Evolutionary conservation across 1,139 yeast genomes (phyloP).

Genomic region (Protomyces inundatus): DNA sequence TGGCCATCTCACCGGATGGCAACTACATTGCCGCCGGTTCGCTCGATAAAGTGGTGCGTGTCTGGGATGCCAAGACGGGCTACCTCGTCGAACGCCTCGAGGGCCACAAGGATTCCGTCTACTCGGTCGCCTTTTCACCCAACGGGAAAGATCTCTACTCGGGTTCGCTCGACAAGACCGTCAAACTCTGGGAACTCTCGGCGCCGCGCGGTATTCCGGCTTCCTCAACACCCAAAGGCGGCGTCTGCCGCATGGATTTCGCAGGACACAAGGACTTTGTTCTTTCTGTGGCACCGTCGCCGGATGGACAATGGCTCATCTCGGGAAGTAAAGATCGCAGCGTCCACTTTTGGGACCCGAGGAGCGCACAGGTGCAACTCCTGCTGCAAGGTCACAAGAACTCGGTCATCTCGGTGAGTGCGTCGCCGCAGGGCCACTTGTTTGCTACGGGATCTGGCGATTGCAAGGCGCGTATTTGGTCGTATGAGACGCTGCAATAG

Average conservation of each 20-base stretch:
- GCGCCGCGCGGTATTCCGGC: constrained; percentile 44
- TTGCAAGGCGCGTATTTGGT: constrained; percentile 94
- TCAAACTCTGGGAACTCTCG: constrained; percentile 87
- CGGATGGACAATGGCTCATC: constrained; percentile 83
- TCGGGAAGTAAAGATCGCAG: constrained; percentile 98
- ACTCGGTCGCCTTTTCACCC: constrained; percentile 88
- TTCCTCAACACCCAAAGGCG: constrained; percentile 42
- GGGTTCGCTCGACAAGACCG: constrained; percentile 93
- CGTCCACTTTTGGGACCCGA: constrained; percentile 94
- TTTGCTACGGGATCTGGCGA: constrained; percentile 99
- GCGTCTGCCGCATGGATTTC: constrained; percentile 79
- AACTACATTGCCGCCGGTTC: constrained; percentile 94
- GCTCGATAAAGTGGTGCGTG: constrained; percentile 88
- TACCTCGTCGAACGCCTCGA: constrained; percentile 82
- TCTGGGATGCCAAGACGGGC: constrained; percentile 95
- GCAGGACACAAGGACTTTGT: constrained; percentile 97
- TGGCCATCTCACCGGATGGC: constrained; percentile 95
- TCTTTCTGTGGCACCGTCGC: constrained; percentile 87
- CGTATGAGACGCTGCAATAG: constrained; percentile 23
- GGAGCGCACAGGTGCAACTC: constrained; percentile 83
- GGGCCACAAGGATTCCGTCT: constrained; percentile 95
- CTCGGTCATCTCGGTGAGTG: constrained; percentile 92
- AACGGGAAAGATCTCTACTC: constrained; percentile 89
- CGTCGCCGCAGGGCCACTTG: constrained; percentile 69
- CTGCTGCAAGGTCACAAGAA: constrained; percentile 97